Base-by-base conservation (phyloP, 1,139 yeast species). In the Geotrichum siamense region DNA sequence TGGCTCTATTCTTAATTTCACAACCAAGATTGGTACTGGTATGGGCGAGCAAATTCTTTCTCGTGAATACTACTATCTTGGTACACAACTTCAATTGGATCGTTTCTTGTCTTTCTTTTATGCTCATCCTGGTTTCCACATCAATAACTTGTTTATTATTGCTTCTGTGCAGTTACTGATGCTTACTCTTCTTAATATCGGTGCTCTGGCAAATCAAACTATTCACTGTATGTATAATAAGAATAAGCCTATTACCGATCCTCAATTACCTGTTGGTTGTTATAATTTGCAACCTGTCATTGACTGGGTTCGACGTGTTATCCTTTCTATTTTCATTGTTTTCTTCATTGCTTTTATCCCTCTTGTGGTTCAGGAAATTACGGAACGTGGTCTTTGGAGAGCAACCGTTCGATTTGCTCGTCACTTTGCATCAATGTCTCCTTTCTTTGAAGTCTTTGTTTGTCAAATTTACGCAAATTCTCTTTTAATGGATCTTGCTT, bases 31-130 rank as follows among this genome's bases (percentile, higher is more conserved):
- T 79, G 98, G 98, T 75, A 95, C 97, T 61, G 98, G 98, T 83
- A 91, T 91, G 98, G 98, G 98, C 71, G 98, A 91, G 70, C 98
- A 91, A 70, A 89, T 91, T 93, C 74, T 91, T 63, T 87, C 96
- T 48, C 84, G 98, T 73, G 98, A 91, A 69, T 91, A 91, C 72
- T 91, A 89, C 70, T 91, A 91, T 68, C 74, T 91, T 65, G 96
- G 97, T 58, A 91, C 98, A 51, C 98, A 91, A 69, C 77, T 91
- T 59, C 98, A 97, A 48, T 73, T 91, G 57, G 98, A 91, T 67
- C 83, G 98, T 68, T 91, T 91, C 81, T 75, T 91, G 63, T 86
- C 97, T 15, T 91, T 91, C 78, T 91, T 84, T 75, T 91, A 87
- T 66, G 98, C 97, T 50, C 98, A 91, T 65, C 94, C 96, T 57